phyloP scores from a whole-genome alignment of 2,329 filamentous ascomycete species.

The Scopulariopsis brevicaulis region DNA sequence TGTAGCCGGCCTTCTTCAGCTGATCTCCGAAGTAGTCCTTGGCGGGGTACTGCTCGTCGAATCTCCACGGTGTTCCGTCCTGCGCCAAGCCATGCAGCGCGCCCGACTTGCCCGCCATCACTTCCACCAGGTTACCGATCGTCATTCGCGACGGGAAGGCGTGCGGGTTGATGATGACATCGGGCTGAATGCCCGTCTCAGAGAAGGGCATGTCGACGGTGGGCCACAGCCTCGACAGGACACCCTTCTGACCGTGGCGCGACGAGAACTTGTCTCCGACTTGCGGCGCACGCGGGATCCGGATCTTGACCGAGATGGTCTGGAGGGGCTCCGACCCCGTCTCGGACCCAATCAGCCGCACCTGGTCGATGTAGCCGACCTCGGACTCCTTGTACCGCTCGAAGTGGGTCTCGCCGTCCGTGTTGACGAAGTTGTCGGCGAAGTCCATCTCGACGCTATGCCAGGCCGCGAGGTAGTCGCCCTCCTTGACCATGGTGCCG shows the following conservation, averaged over 20 bases:
- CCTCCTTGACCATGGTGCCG: slow-evolving; percentile 66
- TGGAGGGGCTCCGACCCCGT: slow-evolving; percentile 74
- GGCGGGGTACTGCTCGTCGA: slow-evolving; percentile 84
- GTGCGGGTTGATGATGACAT: slow-evolving; percentile 98
- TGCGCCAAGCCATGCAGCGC: slow-evolving; percentile 92
- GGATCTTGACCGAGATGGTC: slow-evolving; percentile 83
- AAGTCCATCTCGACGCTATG: slow-evolving; percentile 79
- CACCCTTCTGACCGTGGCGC: slow-evolving; percentile 96
- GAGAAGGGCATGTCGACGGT: slow-evolving; percentile 91
- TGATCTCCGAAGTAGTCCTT: slow-evolving; percentile 95
- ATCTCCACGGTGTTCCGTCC: slow-evolving; percentile 90
- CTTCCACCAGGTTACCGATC: slow-evolving; percentile 98
- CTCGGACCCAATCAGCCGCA: slow-evolving; percentile 81
- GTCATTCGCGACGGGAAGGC: slow-evolving; percentile 99
- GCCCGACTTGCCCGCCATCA: slow-evolving; percentile 87
- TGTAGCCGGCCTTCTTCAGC: slow-evolving; percentile 89
- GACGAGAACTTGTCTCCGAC: slow-evolving; percentile 99
- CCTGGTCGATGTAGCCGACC: slow-evolving; percentile 80
- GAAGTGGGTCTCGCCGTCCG: slow-evolving; percentile 75
- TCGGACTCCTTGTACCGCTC: slow-evolving; percentile 94
- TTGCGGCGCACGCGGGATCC: slow-evolving; percentile 77
- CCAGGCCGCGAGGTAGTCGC: slow-evolving; percentile 79
- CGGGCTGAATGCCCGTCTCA: slow-evolving; percentile 90
- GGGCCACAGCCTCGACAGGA: slow-evolving; percentile 92
- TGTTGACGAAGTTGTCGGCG: slow-evolving; percentile 67